Evolutionary conservation across 2,329 filamentous ascomycete genomes (phyloP).

Genomic region (Lachnellula willkommii): DNA sequence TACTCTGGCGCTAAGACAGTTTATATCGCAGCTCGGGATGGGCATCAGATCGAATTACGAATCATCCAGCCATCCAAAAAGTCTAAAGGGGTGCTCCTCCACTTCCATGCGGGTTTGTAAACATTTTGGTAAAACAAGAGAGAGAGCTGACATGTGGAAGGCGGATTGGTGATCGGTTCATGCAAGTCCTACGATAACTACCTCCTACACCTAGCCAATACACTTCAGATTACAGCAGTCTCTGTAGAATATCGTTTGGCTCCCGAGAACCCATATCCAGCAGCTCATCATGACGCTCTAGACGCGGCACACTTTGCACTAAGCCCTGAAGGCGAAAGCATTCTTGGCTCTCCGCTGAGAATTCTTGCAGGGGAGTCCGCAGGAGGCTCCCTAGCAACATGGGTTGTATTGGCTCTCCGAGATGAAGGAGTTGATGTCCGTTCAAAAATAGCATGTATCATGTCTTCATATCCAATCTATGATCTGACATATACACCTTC

Average conservation of each 20-base stretch:
- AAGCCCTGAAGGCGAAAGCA: constrained; percentile 38
- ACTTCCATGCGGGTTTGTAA: no score
- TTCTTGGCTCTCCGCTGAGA: constrained; percentile 36
- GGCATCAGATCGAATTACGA: no score
- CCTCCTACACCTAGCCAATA: constrained; percentile 43
- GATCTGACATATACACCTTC: constrained; percentile 42
- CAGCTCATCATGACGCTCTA: constrained; percentile 30
- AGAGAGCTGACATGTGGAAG: no score
- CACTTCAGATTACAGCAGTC: constrained; percentile 42
- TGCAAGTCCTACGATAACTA: not conserved
- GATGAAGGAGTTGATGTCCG: constrained; percentile 24
- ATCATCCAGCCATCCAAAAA: no score
- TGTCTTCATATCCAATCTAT: constrained; percentile 46
- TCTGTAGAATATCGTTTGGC: constrained; percentile 23
- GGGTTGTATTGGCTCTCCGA: constrained; percentile 41
- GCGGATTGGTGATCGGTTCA: no score
- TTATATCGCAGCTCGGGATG: no score
- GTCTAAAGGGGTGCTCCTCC: no score
- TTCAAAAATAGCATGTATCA: constrained; percentile 37
- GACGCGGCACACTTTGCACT: constrained; percentile 47
- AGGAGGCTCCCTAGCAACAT: constrained; percentile 42
- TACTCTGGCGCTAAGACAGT: no score
- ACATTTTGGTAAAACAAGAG: no score
- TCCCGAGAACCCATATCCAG: constrained; percentile 6
- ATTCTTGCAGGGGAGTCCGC: constrained; percentile 43